A percentile compares a stretch with the other conserved stretches of the same genome.
Conservation (phyloP, 768 basidiomycete species). For the Boletellus ananas region DNA sequence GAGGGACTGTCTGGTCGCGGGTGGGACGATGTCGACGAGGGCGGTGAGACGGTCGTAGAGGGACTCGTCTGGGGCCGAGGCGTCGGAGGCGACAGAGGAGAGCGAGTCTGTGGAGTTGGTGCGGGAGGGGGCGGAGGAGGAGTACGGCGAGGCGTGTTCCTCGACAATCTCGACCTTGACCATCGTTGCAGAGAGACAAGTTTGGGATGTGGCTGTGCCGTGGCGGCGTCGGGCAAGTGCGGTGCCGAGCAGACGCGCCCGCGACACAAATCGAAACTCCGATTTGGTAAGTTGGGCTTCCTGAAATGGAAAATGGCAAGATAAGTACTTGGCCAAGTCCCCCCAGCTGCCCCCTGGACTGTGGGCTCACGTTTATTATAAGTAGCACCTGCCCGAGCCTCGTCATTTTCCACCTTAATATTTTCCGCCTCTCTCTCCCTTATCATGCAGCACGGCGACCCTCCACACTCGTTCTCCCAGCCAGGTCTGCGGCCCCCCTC, state of each 20-base stretch:
- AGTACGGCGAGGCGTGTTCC: conserved; percentile 74
- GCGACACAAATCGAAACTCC: conserved; percentile 22
- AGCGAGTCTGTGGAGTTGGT: conserved; percentile 68
- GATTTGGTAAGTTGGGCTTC: conserved; percentile 9
- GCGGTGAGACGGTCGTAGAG: conserved; percentile 84
- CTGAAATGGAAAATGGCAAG: conserved; percentile 7
- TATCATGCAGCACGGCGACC: conserved; percentile 32
- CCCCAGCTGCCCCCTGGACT: conserved; percentile 12
- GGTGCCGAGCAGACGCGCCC: conserved; percentile 25
- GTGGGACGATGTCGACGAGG: conserved; percentile 94
- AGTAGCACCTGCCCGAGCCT: conserved; percentile 17
- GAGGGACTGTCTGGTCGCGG: conserved; percentile 79
- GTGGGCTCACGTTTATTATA: conserved; percentile 18
- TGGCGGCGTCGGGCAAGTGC: conserved; percentile 20
- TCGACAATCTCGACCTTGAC: conserved; percentile 92
- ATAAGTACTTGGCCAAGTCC: conserved; percentile 27
- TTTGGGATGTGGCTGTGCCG: conserved; percentile 17
- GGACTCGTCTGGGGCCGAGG: conserved; percentile 71
- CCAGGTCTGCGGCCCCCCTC: conserved; percentile 20
- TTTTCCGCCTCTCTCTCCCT: conserved; percentile 19
- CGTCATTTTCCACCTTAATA: conserved; percentile 24
- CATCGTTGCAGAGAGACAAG: conserved; percentile 44
- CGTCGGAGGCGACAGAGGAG: conserved; percentile 72
- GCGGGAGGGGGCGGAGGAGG: conserved; percentile 69
- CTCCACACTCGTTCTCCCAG: conserved; percentile 32